These are phyloP conservation scores for Terana coerulea DNA, from an alignment of 768 basidiomycete genomes.

Conservation along the genomic window DNA sequence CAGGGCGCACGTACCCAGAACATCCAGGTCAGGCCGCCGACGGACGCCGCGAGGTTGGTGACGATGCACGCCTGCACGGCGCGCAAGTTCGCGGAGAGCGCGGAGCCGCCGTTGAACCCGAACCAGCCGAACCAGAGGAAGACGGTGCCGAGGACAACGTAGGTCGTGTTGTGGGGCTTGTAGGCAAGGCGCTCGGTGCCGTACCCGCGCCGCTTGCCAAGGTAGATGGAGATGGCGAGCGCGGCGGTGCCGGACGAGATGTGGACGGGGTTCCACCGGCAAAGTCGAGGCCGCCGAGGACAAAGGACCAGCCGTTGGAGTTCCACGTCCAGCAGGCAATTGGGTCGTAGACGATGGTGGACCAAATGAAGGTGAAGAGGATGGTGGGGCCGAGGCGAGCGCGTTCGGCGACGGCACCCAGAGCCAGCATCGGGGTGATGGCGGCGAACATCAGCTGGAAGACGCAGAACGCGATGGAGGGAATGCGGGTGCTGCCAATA, in stretches of 20 bases:
- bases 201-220: constrained; percentile 88
- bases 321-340: constrained; percentile 99
- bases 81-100: constrained; percentile 83
- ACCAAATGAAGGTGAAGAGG: constrained; percentile 90
- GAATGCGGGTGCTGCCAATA: constrained; percentile 66
- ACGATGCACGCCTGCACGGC: constrained; percentile 88
- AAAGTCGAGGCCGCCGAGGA: constrained; percentile 84
- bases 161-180: constrained; percentile 91
- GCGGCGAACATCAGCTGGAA: constrained; percentile 92
- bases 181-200: constrained; percentile 89
- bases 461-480: constrained; percentile 72
- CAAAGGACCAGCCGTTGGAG: constrained; percentile 66
- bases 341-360: constrained; percentile 83
- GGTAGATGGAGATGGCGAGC: constrained; percentile 84
- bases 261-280: constrained; percentile 98
- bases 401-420: constrained; percentile 92
- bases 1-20: constrained; percentile 52
- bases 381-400: constrained; percentile 80
- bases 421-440: constrained; percentile 84
- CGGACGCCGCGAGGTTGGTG: constrained; percentile 87
- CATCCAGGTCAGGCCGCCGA: constrained; percentile 93
- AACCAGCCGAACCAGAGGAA: constrained; percentile 98
- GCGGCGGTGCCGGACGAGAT: constrained; percentile 93
- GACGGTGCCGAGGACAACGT: constrained; percentile 90
- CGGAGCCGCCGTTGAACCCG: constrained; percentile 92